A percentile compares a stretch with the other conserved stretches of the same genome.
phyloP scores from a whole-genome alignment of 2,329 filamentous ascomycete species.

The Cadophora luteo-olivacea region DNA sequence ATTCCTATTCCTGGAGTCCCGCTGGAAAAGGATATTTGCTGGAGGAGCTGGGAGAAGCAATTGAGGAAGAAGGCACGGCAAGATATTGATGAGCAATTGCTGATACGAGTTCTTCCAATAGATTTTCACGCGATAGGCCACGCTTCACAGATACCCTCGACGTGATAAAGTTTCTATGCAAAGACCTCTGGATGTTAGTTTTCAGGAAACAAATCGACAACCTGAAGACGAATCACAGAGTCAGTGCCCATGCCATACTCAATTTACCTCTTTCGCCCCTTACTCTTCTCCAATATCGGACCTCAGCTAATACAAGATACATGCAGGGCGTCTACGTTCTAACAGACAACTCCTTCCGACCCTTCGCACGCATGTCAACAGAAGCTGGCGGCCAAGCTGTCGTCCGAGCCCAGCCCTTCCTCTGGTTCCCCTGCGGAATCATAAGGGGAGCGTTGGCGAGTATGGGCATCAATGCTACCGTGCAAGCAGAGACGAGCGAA shows the following conservation, averaged over 20 bases:
- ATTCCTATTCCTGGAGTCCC: neutral
- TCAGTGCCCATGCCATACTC: slow-evolving; percentile 48
- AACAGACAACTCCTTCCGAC: slow-evolving; percentile 90
- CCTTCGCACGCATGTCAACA: slow-evolving; percentile 88
- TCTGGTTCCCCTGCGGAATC: slow-evolving; percentile 95
- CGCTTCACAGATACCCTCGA: slow-evolving; percentile 92
- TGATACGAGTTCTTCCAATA: slow-evolving; percentile 44
- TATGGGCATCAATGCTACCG: slow-evolving; percentile 87
- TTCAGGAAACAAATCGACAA: slow-evolving; percentile 99
- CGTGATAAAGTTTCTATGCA: slow-evolving; percentile 98
- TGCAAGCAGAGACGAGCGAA: slow-evolving; percentile 88
- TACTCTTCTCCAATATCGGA: neutral
- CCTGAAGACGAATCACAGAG: slow-evolving; percentile 95
- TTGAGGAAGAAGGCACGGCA: neutral
- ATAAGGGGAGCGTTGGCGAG: slow-evolving; percentile 92
- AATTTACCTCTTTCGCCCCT: neutral
- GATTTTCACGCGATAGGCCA: slow-evolving; percentile 82
- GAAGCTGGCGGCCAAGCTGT: slow-evolving; percentile 77
- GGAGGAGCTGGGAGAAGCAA: neutral
- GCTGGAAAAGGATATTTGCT: neutral
- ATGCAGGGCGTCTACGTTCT: slow-evolving; percentile 88
- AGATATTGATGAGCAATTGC: neutral
- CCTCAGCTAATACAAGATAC: neutral
- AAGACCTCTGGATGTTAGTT: slow-evolving; percentile 93
- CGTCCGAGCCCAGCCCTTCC: slow-evolving; percentile 79